Evolutionary conservation across 2,329 filamentous ascomycete genomes (phyloP), one percentile per base, ranked within the genome.

Genomic region (Pseudogymnoascus sp.): DNA sequence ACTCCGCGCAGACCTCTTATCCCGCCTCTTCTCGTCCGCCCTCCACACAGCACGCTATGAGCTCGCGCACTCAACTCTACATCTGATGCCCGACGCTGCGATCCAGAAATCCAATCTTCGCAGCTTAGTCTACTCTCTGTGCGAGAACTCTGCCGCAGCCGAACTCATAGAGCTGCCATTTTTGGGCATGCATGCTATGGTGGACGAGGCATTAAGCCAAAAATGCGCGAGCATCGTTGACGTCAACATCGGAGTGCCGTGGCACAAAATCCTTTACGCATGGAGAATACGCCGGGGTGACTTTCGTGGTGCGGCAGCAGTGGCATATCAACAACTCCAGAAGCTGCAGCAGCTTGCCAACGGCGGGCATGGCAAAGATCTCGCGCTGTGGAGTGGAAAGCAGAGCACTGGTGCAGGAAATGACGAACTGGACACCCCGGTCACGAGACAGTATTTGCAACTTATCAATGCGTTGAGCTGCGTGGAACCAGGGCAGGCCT

Each of bases 391-490:
- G 50, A 56, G 17, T 17, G 50, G 50, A 13, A 60, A 60, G 64
- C 53, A 21, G 66, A 66, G 6, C 64, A 63, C 17, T 15, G 68
- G 65, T n/a, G 70, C 67, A 1, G 77, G 78, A 3, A 81, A 82
- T 17, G 85, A 87, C 65, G 79, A 80, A 3, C 77, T 86, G 10
- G 85, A 88, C 68, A 88, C 85, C 0, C 80, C 82, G 0, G 81
- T 90, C 33, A 86, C 88, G 56, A 85, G 89, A 68, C 88, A 91
- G 71, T 95, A 96, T 70, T 79, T 97, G n/a, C 82, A 92, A 65
- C 83, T 99, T 50, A 96, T 99, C 78, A 99, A 99, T 73, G 88
- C 91, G 0, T 80, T 99, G 65, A 91, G 89, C 68, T 96, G 91
- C 67, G 91, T 97, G 42, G 86, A 90, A 59, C 85, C 83, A 68